Evolutionary conservation across 306 rosid species (phyloP).

Genomic region (Pterocarpus santalinus): DNA sequence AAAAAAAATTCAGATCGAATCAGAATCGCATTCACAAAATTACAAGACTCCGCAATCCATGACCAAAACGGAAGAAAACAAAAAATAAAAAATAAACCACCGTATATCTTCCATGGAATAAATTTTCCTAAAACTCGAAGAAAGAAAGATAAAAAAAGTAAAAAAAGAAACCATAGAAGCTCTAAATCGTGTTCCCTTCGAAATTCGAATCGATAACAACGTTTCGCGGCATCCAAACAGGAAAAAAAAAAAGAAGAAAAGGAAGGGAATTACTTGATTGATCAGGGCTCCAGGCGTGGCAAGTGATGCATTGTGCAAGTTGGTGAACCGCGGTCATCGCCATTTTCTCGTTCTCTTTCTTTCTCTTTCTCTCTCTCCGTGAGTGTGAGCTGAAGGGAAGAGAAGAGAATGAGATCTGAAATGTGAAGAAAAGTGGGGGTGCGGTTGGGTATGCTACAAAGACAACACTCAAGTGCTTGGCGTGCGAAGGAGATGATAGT

Average conservation of each 20-base stretch:
- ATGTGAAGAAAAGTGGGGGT: background rate
- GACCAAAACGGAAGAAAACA: background rate
- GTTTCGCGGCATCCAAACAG: constrained; percentile 43
- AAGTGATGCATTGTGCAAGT: constrained; percentile 84
- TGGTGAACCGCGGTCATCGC: constrained; percentile 77
- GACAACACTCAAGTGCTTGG: constrained; percentile 5
- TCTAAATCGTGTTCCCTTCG: background rate
- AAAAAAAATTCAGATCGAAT: constrained; percentile 28
- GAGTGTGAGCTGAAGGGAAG: background rate
- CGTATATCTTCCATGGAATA: background rate
- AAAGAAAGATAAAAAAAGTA: background rate
- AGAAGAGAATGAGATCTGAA: constrained; percentile 44
- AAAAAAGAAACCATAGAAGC: background rate
- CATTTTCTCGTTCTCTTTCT: constrained; percentile 51
- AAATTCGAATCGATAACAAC: background rate
- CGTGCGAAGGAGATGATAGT: constrained; percentile 12
- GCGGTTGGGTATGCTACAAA: background rate
- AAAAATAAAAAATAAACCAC: constrained; percentile 5
- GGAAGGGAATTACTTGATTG: constrained; percentile 65
- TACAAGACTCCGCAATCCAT: background rate
- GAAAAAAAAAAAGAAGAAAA: background rate
- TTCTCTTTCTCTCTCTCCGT: background rate
- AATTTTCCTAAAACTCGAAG: background rate
- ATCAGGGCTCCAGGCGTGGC: constrained; percentile 96
- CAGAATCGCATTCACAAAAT: constrained; percentile 19